These are phyloP conservation scores for Pythium oligandrum DNA, from an alignment of 352 stramenopile species.

Conservation along the genomic window DNA sequence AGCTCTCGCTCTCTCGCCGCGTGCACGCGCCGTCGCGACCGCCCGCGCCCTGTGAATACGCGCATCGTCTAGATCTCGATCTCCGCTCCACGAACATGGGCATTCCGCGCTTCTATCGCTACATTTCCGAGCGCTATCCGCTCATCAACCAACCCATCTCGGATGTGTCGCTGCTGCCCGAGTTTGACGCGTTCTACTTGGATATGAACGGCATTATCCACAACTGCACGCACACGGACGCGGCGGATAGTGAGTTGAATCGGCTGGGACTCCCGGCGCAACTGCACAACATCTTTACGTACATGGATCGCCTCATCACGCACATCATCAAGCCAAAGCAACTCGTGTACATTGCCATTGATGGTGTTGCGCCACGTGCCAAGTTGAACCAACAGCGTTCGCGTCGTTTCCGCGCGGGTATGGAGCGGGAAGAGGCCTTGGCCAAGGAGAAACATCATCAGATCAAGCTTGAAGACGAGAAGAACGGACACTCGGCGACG, in stretches of 20 bases:
- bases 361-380: constrained; percentile 97
- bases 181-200: constrained; percentile 99
- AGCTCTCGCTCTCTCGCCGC: not conserved
- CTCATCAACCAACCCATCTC: constrained; percentile 98
- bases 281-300: constrained; percentile 89
- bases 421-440: constrained; percentile 69
- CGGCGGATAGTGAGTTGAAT: constrained; percentile 87
- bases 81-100: constrained; percentile 48
- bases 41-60: not conserved
- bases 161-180: constrained; percentile 94
- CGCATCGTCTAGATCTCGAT: not conserved
- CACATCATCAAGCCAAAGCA: constrained; percentile 96
- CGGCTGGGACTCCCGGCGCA: constrained; percentile 92
- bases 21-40: not conserved
- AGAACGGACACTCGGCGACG: constrained; percentile 36
- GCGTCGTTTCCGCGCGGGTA: constrained; percentile 89
- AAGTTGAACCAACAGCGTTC: constrained; percentile 99
- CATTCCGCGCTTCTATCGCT: constrained; percentile 92
- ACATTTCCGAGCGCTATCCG: constrained; percentile 95
- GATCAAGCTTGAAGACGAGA: constrained; percentile 73
- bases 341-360: constrained; percentile 98
- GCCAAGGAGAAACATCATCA: constrained; percentile 66
- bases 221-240: constrained; percentile 97
- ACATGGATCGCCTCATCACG: constrained; percentile 95
- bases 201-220: constrained; percentile 99